Conservation (phyloP, 2,329 filamentous ascomycete species). For the Clonostachys sp. region DNA sequence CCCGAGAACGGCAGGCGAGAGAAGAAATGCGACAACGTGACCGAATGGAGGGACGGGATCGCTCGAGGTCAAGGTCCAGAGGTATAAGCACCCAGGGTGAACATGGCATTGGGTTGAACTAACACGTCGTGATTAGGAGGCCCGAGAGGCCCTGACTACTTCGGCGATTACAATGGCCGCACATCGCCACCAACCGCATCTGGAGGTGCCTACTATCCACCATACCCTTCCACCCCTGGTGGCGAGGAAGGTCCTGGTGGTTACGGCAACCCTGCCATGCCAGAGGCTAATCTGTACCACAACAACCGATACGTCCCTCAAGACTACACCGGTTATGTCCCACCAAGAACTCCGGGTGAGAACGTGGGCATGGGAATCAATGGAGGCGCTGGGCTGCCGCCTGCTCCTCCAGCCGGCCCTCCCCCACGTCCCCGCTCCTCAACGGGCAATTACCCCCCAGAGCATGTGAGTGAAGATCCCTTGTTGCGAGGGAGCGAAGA, state of each 20-base stretch:
- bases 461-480: constrained; percentile 38
- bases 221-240: constrained; percentile 25
- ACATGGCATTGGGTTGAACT: too few species aligned
- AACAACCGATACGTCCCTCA: constrained; percentile 36
- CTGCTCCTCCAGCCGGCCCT: constrained; percentile 21
- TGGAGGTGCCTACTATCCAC: constrained; percentile 44
- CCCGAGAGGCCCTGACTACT: constrained; percentile 21
- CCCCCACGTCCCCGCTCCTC: constrained; percentile 18
- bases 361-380: neutral
- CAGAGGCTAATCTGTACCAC: constrained; percentile 27
- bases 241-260: constrained; percentile 5
- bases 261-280: constrained; percentile 20
- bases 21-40: constrained; percentile 1
- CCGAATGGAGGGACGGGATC: constrained; percentile 2
- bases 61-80: constrained; percentile 7
- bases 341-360: neutral
- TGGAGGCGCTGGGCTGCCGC: constrained; percentile 20
- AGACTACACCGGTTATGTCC: constrained; percentile 32
- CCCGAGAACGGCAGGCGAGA: constrained; percentile 3
- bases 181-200: constrained; percentile 45
- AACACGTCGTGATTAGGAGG: constrained; percentile 29
- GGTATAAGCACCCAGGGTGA: neutral
- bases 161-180: constrained; percentile 24
- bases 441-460: constrained; percentile 25
- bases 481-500: constrained; percentile 20